Base-by-base conservation (phyloP, 345 rosid genomes). In the Physaria fendleri region DNA sequence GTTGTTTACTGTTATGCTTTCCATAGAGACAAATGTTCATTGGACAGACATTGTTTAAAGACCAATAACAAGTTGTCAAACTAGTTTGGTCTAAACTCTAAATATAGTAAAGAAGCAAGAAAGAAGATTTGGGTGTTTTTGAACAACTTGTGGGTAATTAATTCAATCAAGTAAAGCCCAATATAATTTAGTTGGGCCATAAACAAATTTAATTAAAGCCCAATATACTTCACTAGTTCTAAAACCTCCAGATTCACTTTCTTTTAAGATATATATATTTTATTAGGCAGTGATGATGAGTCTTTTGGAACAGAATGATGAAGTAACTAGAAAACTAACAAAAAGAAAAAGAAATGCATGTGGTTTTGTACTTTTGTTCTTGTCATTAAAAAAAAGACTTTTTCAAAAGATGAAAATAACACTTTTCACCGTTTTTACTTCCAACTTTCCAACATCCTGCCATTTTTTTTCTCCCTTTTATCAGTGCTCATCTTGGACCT, bases 341-440 rank as follows among this genome's bases (percentile, higher is more conserved):
- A 45, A 14, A 1, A 3, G 30, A 60, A 53, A 34, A 46, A 5
- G 56, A 35, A 52, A 53, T 15, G 61, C 54, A 42, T 53, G 61
- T 64, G 69, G 61, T 64, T 43, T 64, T 53, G 33, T 42, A 30
- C 35, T 15, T 5, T 30, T 21, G 33, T 42, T 42, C 35, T 15
- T 5, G 21, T 21, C 52, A 15, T 4, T 20, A 18, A 27, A 13
- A 49, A 41, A 18, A 27, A 13, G 58, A 41, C 60, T 51, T 52
- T 6, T 8, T 30, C 43, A 28, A 49, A 38, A 29, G 25, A 40
- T 10, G 56, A 46, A 32, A 48, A 0, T 4, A 28, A 41, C 39
- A 57, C 66, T 48, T 62, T 62, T 62, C 57, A 48, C 57, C 66
- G 66, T 62, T 62, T 49, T 48, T 1, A 25, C 16, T 38, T 49